Percentiles rank a stretch among this genome's conserved stretches.
Evolutionary conservation across 306 rosid species (phyloP).

Genomic region (Ormosia semicastrata): DNA sequence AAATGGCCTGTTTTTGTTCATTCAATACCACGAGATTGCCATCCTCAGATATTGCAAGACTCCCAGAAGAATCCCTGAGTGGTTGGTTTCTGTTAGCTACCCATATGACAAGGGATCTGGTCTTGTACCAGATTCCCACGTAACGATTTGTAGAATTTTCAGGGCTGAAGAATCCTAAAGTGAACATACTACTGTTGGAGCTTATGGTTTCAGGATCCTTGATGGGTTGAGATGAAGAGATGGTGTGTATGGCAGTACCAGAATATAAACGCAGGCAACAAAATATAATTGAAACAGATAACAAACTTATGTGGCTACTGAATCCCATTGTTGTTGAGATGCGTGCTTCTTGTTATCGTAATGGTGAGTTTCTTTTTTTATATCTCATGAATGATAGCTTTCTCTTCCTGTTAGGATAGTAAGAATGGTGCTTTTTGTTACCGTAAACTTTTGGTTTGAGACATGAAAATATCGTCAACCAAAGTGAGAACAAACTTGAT

Average conservation of each 20-base stretch:
- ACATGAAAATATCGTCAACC: no score
- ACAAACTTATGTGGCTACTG: background rate
- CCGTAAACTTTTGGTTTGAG: no score
- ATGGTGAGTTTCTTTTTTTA: background rate
- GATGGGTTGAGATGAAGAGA: conserved; percentile 8
- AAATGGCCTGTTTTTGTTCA: background rate
- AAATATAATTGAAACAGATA: background rate
- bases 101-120: conserved; percentile 28
- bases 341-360: background rate
- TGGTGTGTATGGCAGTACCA: background rate
- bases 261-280: background rate
- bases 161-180: conserved; percentile 52
- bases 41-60: conserved; percentile 20
- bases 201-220: conserved; percentile 11
- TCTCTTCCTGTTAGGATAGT: no score
- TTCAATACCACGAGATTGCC: conserved; percentile 34
- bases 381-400: background rate
- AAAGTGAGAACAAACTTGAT: no score
- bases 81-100: conserved; percentile 53
- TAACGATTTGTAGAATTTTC: conserved; percentile 29
- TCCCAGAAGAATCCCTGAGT: conserved; percentile 26
- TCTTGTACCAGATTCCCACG: conserved; percentile 46
- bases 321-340: background rate
- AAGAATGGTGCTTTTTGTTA: no score
- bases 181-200: conserved; percentile 19